A percentile compares a stretch with the other conserved stretches of the same genome.
phyloP scores from a whole-genome alignment of 208 protist genomes.

The Leishmania amazonensis region DNA sequence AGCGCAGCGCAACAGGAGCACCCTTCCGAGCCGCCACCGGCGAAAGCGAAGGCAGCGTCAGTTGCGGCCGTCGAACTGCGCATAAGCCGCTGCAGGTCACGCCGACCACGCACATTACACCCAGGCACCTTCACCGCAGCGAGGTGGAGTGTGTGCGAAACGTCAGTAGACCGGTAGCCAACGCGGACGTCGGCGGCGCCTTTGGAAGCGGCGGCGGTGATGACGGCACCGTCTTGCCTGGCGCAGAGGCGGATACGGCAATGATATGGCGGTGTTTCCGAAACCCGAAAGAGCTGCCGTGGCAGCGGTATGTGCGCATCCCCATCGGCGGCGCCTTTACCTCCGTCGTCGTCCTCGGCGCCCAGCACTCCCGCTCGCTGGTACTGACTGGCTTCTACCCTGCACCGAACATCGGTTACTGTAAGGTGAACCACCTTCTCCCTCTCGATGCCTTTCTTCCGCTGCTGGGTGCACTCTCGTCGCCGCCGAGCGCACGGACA shows the following conservation, averaged over 20 bases:
- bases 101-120: not conserved
- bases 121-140: not conserved
- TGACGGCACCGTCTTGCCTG: not conserved
- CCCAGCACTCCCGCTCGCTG: constrained; percentile 32
- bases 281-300: constrained; percentile 30
- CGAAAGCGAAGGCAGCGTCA: not conserved
- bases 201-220: not conserved
- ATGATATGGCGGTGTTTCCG: constrained; percentile 33
- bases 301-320: constrained; percentile 48
- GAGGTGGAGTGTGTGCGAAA: not conserved
- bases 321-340: constrained; percentile 53
- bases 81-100: not conserved
- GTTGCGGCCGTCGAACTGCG: not conserved
- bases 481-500: not conserved
- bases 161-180: not conserved
- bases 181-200: not conserved
- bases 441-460: constrained; percentile 27
- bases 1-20: not conserved
- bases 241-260: not conserved
- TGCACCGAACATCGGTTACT: constrained; percentile 46
- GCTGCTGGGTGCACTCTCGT: constrained; percentile 16
- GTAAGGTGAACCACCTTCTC: constrained; percentile 42
- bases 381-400: constrained; percentile 55
- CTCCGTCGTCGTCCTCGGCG: constrained; percentile 40
- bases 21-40: not conserved